These are phyloP conservation scores for Seiridium unicorne DNA, from an alignment of 2,329 filamentous ascomycete genomes.

Conservation along the genomic window DNA sequence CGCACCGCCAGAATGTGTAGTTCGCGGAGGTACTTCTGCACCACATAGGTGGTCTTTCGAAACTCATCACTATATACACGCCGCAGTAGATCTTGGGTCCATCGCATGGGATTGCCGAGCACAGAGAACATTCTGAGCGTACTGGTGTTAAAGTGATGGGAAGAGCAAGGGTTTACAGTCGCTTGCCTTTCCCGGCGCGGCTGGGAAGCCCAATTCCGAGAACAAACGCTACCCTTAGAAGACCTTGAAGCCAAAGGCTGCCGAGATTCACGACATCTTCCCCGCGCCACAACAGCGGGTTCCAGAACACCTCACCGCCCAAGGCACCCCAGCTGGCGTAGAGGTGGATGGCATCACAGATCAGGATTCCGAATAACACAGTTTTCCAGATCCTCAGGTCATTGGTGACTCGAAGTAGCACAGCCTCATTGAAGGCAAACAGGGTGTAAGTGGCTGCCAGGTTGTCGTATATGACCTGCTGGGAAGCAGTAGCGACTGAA, in stretches of 20 bases:
- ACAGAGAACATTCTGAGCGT: neutral
- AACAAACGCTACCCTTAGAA: constrained; percentile 1
- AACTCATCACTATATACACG: too few relatives aligned
- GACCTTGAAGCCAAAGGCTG: constrained; percentile 1
- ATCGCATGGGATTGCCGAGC: neutral
- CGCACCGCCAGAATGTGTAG: too few relatives aligned
- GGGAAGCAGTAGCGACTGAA: constrained; percentile 28
- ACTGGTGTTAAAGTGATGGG: neutral
- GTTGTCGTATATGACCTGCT: constrained; percentile 66
- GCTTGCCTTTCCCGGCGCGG: neutral
- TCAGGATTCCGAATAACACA: constrained; percentile 63
- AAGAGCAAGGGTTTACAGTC: neutral
- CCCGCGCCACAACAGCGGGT: neutral
- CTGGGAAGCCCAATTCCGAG: neutral
- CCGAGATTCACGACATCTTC: constrained; percentile 3
- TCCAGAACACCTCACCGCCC: constrained; percentile 3
- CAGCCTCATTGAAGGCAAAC: constrained; percentile 74
- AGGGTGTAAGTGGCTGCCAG: constrained; percentile 76
- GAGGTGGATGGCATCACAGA: constrained; percentile 75
- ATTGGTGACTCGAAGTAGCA: constrained; percentile 68
- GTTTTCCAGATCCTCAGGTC: constrained; percentile 70
- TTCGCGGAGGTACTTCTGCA: too few relatives aligned
- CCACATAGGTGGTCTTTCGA: too few relatives aligned
- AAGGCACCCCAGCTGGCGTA: constrained; percentile 32
- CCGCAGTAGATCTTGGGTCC: neutral